Percentiles rank a stretch among this genome's conserved stretches.
Conservation (phyloP, 306 rosid genomes). For the Pterocarpus macrocarpus region DNA sequence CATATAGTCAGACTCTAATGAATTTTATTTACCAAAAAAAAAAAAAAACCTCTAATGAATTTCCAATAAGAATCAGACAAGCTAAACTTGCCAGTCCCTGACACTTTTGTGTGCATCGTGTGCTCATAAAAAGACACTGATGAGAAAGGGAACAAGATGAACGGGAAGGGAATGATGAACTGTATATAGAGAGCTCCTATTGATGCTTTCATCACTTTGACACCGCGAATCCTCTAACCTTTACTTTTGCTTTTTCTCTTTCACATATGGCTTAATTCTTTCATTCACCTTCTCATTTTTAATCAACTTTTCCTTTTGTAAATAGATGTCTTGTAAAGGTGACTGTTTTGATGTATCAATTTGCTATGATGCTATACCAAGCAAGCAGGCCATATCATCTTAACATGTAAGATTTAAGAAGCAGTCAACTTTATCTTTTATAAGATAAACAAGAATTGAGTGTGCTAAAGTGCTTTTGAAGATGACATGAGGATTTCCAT, state of each 20-base stretch:
- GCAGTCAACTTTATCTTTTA: conserved; percentile 6
- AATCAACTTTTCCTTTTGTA: conserved; percentile 20
- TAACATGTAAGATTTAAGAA: not conserved
- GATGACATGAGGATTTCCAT: not conserved
- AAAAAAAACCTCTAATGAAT: too few relatives aligned
- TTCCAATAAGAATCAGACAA: conserved; percentile 10
- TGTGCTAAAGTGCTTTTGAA: conserved; percentile 1
- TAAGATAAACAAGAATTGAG: conserved; percentile 21
- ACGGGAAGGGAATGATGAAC: conserved; percentile 22
- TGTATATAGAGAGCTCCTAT: conserved; percentile 1
- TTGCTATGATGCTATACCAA: conserved; percentile 5
- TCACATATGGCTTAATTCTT: conserved; percentile 10
- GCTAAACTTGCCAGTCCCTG: not conserved
- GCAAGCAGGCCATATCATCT: conserved; percentile 6
- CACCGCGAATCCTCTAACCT: not conserved
- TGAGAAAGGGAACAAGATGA: not conserved
- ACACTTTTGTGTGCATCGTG: not conserved
- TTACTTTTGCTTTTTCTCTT: conserved; percentile 11
- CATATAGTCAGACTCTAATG: not conserved
- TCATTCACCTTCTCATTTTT: not conserved
- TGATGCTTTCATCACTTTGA: conserved; percentile 21
- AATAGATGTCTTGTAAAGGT: conserved; percentile 12
- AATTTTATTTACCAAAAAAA: too few relatives aligned
- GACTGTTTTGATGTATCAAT: conserved; percentile 15
- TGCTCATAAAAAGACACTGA: conserved; percentile 1